A percentile compares a stretch with the other conserved stretches of the same genome.
These are phyloP conservation scores for Arabidopsis hybrid DNA, from an alignment of 441 rosid species.

Conservation along the genomic window DNA sequence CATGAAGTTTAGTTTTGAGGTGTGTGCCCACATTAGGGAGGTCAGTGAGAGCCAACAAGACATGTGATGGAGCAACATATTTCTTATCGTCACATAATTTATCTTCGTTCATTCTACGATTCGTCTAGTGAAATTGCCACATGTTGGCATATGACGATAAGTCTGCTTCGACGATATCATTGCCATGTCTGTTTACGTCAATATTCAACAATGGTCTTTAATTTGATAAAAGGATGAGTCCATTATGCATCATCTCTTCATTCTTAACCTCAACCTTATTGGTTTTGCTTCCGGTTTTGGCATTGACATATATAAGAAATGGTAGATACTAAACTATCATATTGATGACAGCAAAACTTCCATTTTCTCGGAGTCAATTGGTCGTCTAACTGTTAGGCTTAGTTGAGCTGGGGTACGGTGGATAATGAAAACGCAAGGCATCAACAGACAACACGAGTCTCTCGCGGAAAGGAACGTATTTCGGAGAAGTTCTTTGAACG, in stretches of 20 bases:
- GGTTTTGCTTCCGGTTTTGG: not conserved
- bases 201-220: not conserved
- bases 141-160: not conserved
- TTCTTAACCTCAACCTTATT: not conserved
- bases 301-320: not conserved
- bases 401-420: not conserved
- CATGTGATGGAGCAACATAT: slow-evolving; percentile 23
- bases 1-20: slow-evolving; percentile 3
- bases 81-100: not conserved
- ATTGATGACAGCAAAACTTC: not conserved
- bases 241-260: slow-evolving; percentile 3
- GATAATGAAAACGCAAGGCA: too few relatives aligned
- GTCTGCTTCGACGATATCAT: not conserved
- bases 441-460: not conserved
- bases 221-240: slow-evolving; percentile 7
- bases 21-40: slow-evolving; percentile 21
- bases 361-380: not conserved
- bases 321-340: not conserved
- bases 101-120: slow-evolving; percentile 8
- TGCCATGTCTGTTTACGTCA: not conserved
- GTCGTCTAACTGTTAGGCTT: not conserved
- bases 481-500: too few relatives aligned
- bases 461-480: not conserved
- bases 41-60: slow-evolving; percentile 14
- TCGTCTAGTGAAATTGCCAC: slow-evolving; percentile 10